Base-by-base conservation (phyloP, 179 eudicot genomes). In the Amaranthus tricolor region DNA sequence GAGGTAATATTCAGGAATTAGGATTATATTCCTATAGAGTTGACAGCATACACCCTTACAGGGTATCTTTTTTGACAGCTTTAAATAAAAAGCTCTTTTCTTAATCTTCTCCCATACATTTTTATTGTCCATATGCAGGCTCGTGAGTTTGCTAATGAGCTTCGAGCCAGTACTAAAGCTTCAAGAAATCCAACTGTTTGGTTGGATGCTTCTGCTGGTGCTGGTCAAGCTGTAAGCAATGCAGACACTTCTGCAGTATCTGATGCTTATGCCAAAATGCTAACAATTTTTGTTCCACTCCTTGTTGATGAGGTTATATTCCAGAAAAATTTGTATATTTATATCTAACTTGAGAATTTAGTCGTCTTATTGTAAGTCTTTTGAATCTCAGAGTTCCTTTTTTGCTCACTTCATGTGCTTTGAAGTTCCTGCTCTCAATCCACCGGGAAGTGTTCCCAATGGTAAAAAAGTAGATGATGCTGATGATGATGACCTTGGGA, bases 341-440 rank as follows among this genome's bases (percentile, higher is more conserved):
- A 70, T 66, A 6, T 55, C 9, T 68, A 59, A 14, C 59, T 17
- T 53, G 62, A 66, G 15, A 50, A 7, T 64, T 76, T 69, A 45
- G 60, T 44, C 64, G 62, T 79, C 74, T 66, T 51, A 73, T 62
- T 51, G 67, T 21, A 47, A 57, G 54, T 64, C 49, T 63, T 75
- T 69, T 77, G 56, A 72, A 81, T 83, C 81, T 82, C 90, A 94
- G 98, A 92, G 98, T 84, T 90, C 98, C 55, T 94, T 94, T 78
- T 92, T 94, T 80, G 96, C 98, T 20, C 90, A 92, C 84, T 92
- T 94, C 75, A 94, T 92, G 98, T 92, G 98, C 92, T 94, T 94
- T 84, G 98, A 93, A 81, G 97, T 94, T 79, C 96, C 96, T 78
- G 85, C 96, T 64, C 93, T 89, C 76, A 96, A 87, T 74, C 94